A percentile compares a stretch with the other conserved stretches of the same genome.
Conservation (phyloP, 306 rosid genomes). For the Sindora glabra region DNA sequence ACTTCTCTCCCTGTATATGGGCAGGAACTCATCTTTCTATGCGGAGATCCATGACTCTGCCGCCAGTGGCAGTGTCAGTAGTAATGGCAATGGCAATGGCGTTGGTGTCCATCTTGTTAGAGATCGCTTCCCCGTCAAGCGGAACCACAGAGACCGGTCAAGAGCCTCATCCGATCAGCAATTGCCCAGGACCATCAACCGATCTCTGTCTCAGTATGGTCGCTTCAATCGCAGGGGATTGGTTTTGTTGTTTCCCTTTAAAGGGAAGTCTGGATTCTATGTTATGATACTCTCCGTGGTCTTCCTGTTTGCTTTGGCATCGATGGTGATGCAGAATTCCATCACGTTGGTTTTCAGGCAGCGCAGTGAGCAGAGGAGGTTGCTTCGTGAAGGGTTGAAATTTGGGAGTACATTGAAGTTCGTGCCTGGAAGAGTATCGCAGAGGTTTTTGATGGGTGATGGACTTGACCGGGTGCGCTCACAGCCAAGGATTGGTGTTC, state of each 20-base stretch:
- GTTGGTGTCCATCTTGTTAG: slow-evolving; percentile 60
- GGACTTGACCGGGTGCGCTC: slow-evolving; percentile 62
- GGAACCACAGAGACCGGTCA: slow-evolving; percentile 19
- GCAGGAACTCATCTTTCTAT: too few relatives aligned
- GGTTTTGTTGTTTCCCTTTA: slow-evolving; percentile 42
- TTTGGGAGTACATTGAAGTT: slow-evolving; percentile 71
- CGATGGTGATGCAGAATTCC: slow-evolving; percentile 84
- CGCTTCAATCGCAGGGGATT: slow-evolving; percentile 77
- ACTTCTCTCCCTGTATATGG: too few relatives aligned
- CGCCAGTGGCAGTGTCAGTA: too few relatives aligned
- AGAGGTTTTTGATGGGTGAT: slow-evolving; percentile 36
- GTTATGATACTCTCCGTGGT: slow-evolving; percentile 44
- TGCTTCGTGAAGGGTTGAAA: slow-evolving; percentile 35
- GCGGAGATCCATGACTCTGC: slow-evolving; percentile 48
- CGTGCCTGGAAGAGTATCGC: slow-evolving; percentile 47
- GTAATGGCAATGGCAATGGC: slow-evolving; percentile 29
- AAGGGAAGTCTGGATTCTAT: slow-evolving; percentile 53
- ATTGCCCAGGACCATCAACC: slow-evolving; percentile 26
- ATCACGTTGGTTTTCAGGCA: slow-evolving; percentile 56
- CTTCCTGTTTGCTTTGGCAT: slow-evolving; percentile 57
- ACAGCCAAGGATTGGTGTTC: slow-evolving; percentile 49
- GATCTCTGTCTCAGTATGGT: slow-evolving; percentile 44
- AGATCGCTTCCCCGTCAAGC: slow-evolving; percentile 56
- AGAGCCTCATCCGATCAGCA: slow-evolving; percentile 37
- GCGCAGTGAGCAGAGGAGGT: slow-evolving; percentile 30